Evolutionary conservation across 1,139 yeast species (phyloP), one percentile per base, ranked within the genome.

Genomic region (Wickerhamomyces sp.): DNA sequence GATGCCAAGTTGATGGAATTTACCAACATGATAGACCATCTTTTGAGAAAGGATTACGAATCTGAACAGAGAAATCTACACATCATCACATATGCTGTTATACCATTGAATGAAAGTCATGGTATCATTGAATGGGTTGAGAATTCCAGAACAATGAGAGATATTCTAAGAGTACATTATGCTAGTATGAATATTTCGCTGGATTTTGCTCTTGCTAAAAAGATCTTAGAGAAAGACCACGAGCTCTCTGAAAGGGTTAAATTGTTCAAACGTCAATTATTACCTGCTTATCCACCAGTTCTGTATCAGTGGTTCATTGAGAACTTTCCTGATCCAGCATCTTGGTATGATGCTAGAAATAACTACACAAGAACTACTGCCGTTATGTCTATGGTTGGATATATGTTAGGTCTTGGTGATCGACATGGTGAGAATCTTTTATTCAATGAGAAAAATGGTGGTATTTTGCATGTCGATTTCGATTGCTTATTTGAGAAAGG

Each of bases 351-450:
- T 37, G 87, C 94, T 1, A 68, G 97, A 42, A 81, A 81, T 36
- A 68, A 72, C 21, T 94, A 77, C 57, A 79, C 87, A 0, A 69
- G 96, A 39, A 81, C 96, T 0, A 68, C 87, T 21, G 97, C 97
- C 0, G 98, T 90, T 0, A 94, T 94, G 98, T 90, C 97, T 0
- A 89, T 94, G 69, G 95, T 92, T 7, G 98, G 99, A 0, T 88
- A 86, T 58, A 79, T 92, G 41, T 70, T 84, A 33, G 94, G 96
- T 7, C 71, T 94, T 37, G 99, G 99, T 17, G 99, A 94, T 61
- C 71, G 99, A 24, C 99, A 94, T 58, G 86, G 96, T 54, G 98
- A 94, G 56, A 94, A 94, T 56, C 77, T 94, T 20, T 63, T 94
- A 40, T 67, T 92, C 36, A 76, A 83, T 54, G 81, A 83, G 49